Base-by-base conservation (phyloP, 495 filamentous ascomycete genomes). In the Neurospora sp. region DNA sequence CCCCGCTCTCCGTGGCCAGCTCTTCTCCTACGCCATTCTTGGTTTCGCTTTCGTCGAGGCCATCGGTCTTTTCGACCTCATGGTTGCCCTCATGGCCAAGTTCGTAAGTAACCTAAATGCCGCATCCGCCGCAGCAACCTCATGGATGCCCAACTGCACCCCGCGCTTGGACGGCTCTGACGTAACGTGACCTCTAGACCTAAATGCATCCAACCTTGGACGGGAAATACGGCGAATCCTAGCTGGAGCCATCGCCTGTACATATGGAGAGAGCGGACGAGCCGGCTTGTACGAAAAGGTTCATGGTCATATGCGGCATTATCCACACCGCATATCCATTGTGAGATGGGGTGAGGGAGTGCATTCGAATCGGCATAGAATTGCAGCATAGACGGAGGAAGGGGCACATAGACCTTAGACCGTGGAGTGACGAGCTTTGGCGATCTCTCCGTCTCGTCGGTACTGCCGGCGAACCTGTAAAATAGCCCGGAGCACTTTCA, bases 11-110 rank as follows among this genome's bases (percentile, higher is more conserved):
- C 90, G 92, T 85, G 92, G 91, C 80, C 92, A 94, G 87, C 91
- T 96, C 78, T 96, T 96, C 91, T 89, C 91, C 75, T 94, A 96
- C 86, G 92, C 93, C 88, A 94, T 96, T 91, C 85, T 96, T 80
- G 92, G 92, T 85, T 96, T 96, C 84, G 92, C 93, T 79, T 96
- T 96, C 90, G 92, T 93, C 82, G 93, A 96, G 83, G 93, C 93
- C 87, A 96, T 93, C 77, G 93, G 92, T 89, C 90, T 96, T 80
- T 94, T 95, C 91, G 91, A 93, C 81, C 90, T 95, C 79, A 95
- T 95, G 92, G 89, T 94, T 91, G 91, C 92, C 83, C 91, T 93
- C 86, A 93, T 93, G 91, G 89, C 89, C 89, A 92, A 92, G 88
- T 88, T 86, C 84, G 86, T 88, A 84, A 77, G 85, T 86, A 65